These are phyloP conservation scores for Hymenoscyphus linearis DNA, from an alignment of 2,329 filamentous ascomycete genomes.

Conservation along the genomic window DNA sequence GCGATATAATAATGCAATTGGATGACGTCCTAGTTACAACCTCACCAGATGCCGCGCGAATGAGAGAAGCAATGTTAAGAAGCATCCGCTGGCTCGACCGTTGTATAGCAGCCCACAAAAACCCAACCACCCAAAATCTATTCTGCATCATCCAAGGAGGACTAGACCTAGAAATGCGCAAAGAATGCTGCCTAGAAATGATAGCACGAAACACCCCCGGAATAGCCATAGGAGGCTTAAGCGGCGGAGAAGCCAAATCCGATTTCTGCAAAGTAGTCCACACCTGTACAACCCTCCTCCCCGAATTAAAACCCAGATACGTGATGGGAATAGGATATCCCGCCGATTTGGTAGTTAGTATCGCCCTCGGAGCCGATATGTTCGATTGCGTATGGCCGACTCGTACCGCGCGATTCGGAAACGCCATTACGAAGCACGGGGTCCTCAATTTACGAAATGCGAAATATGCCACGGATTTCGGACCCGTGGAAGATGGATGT, in stretches of 20 bases:
- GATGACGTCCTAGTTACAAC: conserved; percentile 98
- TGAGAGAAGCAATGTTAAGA: conserved; percentile 91
- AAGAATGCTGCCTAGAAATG: conserved; percentile 82
- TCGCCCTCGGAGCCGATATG: conserved; percentile 96
- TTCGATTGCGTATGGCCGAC: conserved; percentile 99
- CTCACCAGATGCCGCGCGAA: conserved; percentile 79
- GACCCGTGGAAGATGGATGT: conserved; percentile 77
- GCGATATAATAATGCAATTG: conserved; percentile 99
- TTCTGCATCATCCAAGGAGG: conserved; percentile 99
- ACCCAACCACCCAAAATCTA: conserved; percentile 79
- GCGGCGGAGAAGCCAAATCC: conserved; percentile 88
- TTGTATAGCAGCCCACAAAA: conserved; percentile 84
- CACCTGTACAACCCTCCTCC: conserved; percentile 78
- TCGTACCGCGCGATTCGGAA: conserved; percentile 90
- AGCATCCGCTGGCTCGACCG: conserved; percentile 94
- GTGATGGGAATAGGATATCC: conserved; percentile 99
- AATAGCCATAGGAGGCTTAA: conserved; percentile 92
- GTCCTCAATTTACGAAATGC: conserved; percentile 80
- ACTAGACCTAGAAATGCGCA: conserved; percentile 78
- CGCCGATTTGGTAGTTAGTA: conserved; percentile 88
- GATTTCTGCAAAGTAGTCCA: conserved; percentile 89
- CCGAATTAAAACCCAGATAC: conserved; percentile 91
- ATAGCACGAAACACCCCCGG: conserved; percentile 85
- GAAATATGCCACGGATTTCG: conserved; percentile 72
- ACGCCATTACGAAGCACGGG: conserved; percentile 77